phyloP scores from a whole-genome alignment of 768 basidiomycete genomes.

The Tylopilus subfusipes region DNA sequence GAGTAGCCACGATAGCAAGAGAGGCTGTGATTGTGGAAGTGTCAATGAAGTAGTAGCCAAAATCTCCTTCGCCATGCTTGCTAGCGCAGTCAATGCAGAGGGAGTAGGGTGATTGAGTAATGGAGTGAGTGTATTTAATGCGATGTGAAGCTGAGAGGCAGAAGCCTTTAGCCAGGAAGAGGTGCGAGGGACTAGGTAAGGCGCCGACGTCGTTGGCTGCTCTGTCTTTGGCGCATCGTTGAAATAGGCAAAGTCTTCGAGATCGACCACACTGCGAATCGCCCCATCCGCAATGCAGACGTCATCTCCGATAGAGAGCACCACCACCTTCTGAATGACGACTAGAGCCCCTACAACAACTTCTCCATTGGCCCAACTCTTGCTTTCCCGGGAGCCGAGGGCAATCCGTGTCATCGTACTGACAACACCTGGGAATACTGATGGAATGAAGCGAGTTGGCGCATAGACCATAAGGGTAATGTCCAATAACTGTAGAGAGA shows the following conservation, averaged over 20 bases:
- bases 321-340: constrained; percentile 52
- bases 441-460: constrained; percentile 51
- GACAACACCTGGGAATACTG: constrained; percentile 80
- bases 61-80: constrained; percentile 50
- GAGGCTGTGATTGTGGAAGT: constrained; percentile 62
- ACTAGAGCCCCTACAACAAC: constrained; percentile 54
- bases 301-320: constrained; percentile 62
- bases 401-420: constrained; percentile 73
- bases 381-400: constrained; percentile 48
- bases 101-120: constrained; percentile 71
- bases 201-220: constrained; percentile 28
- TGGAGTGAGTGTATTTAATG: constrained; percentile 70
- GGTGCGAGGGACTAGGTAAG: constrained; percentile 56
- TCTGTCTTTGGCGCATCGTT: constrained; percentile 12
- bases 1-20: constrained; percentile 70
- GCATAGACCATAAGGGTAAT: constrained; percentile 49
- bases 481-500: constrained; percentile 57
- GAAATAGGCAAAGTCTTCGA: constrained; percentile 58
- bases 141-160: constrained; percentile 77
- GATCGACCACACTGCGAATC: constrained; percentile 47
- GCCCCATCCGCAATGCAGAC: constrained; percentile 62
- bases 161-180: constrained; percentile 79
- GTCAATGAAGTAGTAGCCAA: constrained; percentile 56
- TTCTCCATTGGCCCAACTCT: constrained; percentile 73
- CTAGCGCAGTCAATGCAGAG: constrained; percentile 56